Conservation (phyloP, 2,329 filamentous ascomycete species). For the Pseudogymnoascus sp. region DNA sequence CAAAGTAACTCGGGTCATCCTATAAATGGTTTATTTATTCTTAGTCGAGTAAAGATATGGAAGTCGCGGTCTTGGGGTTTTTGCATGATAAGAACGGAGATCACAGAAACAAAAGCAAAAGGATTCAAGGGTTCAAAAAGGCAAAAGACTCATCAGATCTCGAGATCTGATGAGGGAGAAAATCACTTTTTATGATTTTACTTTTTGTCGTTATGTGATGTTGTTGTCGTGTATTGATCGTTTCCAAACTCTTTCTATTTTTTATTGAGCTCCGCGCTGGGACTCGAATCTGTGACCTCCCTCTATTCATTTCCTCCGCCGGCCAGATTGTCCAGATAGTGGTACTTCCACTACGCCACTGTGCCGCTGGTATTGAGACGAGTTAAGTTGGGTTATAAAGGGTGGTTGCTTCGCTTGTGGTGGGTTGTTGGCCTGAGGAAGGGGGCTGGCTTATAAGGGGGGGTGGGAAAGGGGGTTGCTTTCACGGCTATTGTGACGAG, state of each 20-base stretch:
- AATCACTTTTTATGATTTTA: neutral
- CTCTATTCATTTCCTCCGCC: neutral
- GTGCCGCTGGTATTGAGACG: neutral
- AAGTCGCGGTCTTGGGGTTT: no score
- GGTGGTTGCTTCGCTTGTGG: neutral
- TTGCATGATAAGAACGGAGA: no score
- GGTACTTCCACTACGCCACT: neutral
- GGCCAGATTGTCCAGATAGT: neutral
- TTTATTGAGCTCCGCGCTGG: no score
- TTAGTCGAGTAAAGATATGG: no score
- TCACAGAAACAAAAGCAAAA: neutral
- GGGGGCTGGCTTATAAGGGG: neutral
- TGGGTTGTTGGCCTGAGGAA: neutral
- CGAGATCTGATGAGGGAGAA: neutral
- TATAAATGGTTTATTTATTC: no score
- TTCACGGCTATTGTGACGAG: no score
- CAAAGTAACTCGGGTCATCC: no score
- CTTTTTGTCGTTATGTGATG: neutral
- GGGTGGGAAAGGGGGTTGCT: neutral
- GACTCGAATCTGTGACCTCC: neutral
- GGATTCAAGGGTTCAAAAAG: neutral
- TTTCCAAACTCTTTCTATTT: no score
- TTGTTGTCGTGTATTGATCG: no score
- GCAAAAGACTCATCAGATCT: neutral
- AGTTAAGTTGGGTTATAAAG: neutral